These are phyloP conservation scores for Fonsecaea pugnacius DNA, from an alignment of 2,329 filamentous ascomycete species.

Conservation along the genomic window DNA sequence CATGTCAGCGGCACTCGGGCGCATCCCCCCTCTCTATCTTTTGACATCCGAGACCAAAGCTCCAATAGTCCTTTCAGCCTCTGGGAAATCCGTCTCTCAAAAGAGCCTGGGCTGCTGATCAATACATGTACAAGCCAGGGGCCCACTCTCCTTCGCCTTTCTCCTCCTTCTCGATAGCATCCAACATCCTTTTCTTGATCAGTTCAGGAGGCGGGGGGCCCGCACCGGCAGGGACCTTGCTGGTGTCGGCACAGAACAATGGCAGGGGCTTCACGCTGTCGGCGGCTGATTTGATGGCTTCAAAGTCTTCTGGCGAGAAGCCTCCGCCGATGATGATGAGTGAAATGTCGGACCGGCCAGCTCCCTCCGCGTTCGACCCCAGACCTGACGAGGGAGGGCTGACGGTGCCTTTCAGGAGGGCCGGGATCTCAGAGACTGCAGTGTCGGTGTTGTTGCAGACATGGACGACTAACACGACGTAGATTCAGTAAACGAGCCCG, in stretches of 20 bases:
- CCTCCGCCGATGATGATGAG: constrained; percentile 31
- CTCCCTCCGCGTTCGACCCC: constrained; percentile 22
- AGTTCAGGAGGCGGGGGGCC: constrained; percentile 25
- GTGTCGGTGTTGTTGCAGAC: constrained; percentile 23
- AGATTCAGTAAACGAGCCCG: not conserved
- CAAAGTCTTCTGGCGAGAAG: constrained; percentile 22
- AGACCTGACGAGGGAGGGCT: constrained; percentile 21
- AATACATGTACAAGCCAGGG: constrained; percentile 31
- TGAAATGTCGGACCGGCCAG: constrained; percentile 20
- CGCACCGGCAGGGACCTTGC: constrained; percentile 24
- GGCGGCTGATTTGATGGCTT: constrained; percentile 23
- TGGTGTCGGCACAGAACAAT: constrained; percentile 28
- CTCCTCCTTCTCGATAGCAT: constrained; percentile 23
- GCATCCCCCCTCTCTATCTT: too few relatives aligned
- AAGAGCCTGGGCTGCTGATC: not conserved
- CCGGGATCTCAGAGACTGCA: constrained; percentile 30
- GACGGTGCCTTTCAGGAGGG: constrained; percentile 27
- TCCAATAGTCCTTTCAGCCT: too few relatives aligned
- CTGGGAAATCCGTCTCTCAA: too few relatives aligned
- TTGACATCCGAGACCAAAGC: too few relatives aligned
- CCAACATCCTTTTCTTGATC: constrained; percentile 30
- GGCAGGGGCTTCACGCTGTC: constrained; percentile 26
- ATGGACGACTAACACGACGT: constrained; percentile 26
- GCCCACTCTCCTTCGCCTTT: constrained; percentile 21
- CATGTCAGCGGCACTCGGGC: too few relatives aligned